phyloP scores from a whole-genome alignment of 164 flowering plant species.

The Stephania japonica region DNA sequence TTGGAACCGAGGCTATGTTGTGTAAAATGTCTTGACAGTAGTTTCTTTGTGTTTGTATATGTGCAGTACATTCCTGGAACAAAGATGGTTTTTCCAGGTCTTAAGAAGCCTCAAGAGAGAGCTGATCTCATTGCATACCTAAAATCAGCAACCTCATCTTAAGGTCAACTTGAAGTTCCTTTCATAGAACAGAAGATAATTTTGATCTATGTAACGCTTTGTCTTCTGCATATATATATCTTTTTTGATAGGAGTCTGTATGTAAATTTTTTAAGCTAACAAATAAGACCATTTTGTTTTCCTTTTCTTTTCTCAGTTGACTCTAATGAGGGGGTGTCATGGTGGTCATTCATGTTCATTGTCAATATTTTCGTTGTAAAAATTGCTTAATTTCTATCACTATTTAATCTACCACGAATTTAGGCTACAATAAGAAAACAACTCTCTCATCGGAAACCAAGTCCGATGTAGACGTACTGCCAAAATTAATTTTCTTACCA shows the following conservation, averaged over 20 bases:
- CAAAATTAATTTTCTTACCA: too few species aligned
- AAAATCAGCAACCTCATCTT: constrained; percentile 15
- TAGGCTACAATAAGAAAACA: too few species aligned
- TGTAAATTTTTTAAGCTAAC: not conserved
- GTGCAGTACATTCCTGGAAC: constrained; percentile 54
- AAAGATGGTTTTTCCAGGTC: constrained; percentile 58
- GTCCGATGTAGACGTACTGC: too few species aligned
- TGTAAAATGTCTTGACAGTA: too few species aligned
- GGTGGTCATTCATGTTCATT: too few species aligned
- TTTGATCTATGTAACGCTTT: not conserved
- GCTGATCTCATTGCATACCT: constrained; percentile 51
- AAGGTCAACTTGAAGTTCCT: not conserved
- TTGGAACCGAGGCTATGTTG: too few species aligned
- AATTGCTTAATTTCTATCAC: too few species aligned
- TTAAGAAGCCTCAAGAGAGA: constrained; percentile 54
- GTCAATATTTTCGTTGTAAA: too few species aligned
- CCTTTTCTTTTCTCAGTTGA: not conserved
- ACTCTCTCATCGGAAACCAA: too few species aligned
- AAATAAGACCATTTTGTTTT: not conserved
- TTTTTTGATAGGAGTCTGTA: too few species aligned
- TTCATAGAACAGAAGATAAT: not conserved
- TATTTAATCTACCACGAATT: too few species aligned
- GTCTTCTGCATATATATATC: not conserved
- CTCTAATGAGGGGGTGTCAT: too few species aligned
- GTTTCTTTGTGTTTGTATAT: not conserved